Conservation (phyloP, 192 early-diverging fungal species). For the Phlyctochytrium arcticum region DNA sequence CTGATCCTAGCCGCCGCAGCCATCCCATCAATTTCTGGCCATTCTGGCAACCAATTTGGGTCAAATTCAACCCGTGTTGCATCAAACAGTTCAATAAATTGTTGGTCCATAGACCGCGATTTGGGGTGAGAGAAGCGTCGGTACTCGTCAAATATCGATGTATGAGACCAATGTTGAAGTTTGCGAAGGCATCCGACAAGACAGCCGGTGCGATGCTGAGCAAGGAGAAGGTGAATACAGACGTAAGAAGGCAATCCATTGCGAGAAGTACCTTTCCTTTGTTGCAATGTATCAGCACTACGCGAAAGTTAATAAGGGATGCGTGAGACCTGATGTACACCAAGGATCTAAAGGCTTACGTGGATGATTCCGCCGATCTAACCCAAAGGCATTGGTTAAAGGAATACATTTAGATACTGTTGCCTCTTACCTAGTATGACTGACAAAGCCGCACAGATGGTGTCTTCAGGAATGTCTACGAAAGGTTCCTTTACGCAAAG, state of each 20-base stretch:
- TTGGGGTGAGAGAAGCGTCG: constrained; percentile 70
- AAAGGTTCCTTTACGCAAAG: constrained; percentile 40
- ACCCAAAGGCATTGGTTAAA: background rate
- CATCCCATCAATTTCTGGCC: constrained; percentile 44
- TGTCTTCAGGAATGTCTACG: constrained; percentile 53
- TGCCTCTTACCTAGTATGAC: constrained; percentile 40
- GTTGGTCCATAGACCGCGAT: constrained; percentile 52
- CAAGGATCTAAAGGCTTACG: constrained; percentile 21
- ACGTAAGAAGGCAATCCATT: background rate
- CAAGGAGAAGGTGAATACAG: background rate
- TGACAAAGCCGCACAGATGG: constrained; percentile 45
- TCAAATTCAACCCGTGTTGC: constrained; percentile 36
- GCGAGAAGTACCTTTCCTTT: constrained; percentile 79
- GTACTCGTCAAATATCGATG: constrained; percentile 98
- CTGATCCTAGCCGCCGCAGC: too few species aligned
- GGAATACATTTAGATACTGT: background rate
- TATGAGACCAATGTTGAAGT: constrained; percentile 89
- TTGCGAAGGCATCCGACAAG: constrained; percentile 94
- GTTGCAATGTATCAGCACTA: constrained; percentile 94
- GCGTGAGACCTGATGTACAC: background rate
- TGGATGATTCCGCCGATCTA: constrained; percentile 45
- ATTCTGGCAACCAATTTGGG: constrained; percentile 40
- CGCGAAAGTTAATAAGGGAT: background rate
- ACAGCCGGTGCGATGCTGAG: constrained; percentile 90
- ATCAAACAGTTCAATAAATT: constrained; percentile 61